Evolutionary conservation across 768 basidiomycete genomes (phyloP).

Genomic region (Crassisporium funariophilum): DNA sequence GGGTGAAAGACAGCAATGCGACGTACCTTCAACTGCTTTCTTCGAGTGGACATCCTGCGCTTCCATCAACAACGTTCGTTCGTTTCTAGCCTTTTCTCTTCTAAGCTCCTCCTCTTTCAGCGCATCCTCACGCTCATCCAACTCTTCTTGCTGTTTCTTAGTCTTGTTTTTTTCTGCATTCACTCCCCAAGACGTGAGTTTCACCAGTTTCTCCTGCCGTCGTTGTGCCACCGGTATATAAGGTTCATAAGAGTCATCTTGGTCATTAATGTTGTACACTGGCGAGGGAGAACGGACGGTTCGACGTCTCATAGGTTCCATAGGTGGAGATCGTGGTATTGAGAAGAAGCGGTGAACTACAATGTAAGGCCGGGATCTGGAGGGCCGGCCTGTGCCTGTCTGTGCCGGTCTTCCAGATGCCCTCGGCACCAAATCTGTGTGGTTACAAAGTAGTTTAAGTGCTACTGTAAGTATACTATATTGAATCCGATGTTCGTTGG

Average conservation of each 20-base stretch:
- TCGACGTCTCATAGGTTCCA: conserved; percentile 52
- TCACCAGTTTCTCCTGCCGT: conserved; percentile 77
- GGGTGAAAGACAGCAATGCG: conserved; percentile 1
- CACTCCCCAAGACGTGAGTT: conserved; percentile 64
- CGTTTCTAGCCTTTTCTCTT: conserved; percentile 76
- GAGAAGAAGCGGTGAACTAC: no score
- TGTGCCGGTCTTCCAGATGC: no score
- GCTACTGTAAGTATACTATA: no score
- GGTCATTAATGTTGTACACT: conserved; percentile 61
- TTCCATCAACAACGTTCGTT: conserved; percentile 86
- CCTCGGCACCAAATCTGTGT: no score
- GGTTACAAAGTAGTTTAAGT: no score
- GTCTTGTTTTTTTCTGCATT: conserved; percentile 55
- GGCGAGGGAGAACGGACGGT: conserved; percentile 60
- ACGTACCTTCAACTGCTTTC: conserved; percentile 79
- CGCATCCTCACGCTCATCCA: conserved; percentile 72
- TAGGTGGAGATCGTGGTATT: conserved; percentile 7
- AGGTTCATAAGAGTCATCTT: conserved; percentile 71
- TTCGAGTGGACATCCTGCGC: conserved; percentile 92
- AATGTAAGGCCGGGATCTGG: no score
- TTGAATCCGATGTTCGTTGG: no score
- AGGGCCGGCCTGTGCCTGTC: no score
- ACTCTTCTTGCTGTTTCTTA: conserved; percentile 54
- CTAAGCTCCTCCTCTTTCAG: conserved; percentile 78
- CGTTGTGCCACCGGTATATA: conserved; percentile 89